These are phyloP conservation scores for Bacterosira constricta DNA, from an alignment of 108 stramenopile genomes.

Conservation along the genomic window DNA sequence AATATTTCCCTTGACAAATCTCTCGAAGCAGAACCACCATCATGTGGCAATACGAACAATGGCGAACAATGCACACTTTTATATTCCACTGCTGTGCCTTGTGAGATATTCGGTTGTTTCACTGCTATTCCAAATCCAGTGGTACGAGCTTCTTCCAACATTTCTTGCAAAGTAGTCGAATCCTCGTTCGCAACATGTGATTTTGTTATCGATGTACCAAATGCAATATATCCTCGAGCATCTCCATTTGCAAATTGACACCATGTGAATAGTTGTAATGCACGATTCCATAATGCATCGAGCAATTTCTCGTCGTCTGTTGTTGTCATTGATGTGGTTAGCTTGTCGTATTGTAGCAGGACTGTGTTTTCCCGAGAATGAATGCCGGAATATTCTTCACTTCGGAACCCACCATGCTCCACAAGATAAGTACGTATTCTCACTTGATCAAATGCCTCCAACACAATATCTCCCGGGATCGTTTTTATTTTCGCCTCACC, in stretches of 20 bases:
- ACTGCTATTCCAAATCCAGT: neutral
- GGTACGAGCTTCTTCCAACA: slow-evolving; percentile 3
- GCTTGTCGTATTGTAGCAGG: neutral
- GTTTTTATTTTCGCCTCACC: neutral
- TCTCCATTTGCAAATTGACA: slow-evolving; percentile 19
- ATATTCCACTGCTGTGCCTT: neutral
- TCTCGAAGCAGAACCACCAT: too few species aligned
- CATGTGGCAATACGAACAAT: slow-evolving; percentile 9
- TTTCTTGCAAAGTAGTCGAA: neutral
- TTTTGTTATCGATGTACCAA: neutral
- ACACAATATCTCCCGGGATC: slow-evolving; percentile 3
- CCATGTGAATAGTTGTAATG: neutral
- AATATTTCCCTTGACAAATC: too few species aligned
- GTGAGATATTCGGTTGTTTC: neutral
- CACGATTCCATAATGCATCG: slow-evolving; percentile 6
- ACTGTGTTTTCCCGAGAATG: neutral
- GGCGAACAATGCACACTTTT: neutral
- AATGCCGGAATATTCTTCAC: neutral
- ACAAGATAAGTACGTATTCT: slow-evolving; percentile 9
- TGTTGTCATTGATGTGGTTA: neutral
- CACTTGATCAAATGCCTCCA: slow-evolving; percentile 3
- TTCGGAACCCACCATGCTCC: slow-evolving; percentile 2
- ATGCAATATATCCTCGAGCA: slow-evolving; percentile 14
- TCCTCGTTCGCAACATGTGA: neutral
- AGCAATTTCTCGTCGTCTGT: neutral